Percentiles rank a stretch among this genome's conserved stretches.
Conservation (phyloP, 768 basidiomycete genomes). For the Tylopilus sp. region DNA sequence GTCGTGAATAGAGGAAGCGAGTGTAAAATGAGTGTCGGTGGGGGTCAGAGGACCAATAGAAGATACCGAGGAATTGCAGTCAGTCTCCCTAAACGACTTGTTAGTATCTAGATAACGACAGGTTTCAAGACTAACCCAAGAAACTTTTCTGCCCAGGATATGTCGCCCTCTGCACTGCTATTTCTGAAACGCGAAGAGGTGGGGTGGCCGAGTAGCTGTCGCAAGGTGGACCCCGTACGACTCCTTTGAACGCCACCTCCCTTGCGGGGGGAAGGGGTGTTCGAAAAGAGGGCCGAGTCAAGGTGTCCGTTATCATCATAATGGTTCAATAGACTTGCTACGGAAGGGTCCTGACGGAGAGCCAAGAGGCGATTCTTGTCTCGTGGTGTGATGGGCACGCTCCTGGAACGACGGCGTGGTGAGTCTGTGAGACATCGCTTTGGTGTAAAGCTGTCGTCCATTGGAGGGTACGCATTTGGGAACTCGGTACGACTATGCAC, state of each 20-base stretch:
- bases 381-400: conserved; percentile 38
- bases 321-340: conserved; percentile 66
- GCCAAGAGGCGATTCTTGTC: conserved; percentile 53
- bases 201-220: conserved; percentile 65
- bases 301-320: conserved; percentile 74
- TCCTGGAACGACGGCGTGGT: conserved; percentile 28
- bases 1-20: conserved; percentile 36
- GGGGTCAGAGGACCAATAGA: conserved; percentile 57
- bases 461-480: conserved; percentile 55
- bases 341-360: conserved; percentile 74
- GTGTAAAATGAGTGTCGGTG: conserved; percentile 36
- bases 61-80: conserved; percentile 39
- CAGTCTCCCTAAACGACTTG: conserved; percentile 39
- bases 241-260: conserved; percentile 51
- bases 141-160: conserved; percentile 81
- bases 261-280: conserved; percentile 39
- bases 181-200: conserved; percentile 27
- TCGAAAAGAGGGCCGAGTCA: conserved; percentile 60
- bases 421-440: conserved; percentile 28
- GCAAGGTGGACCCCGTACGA: conserved; percentile 68
- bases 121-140: conserved; percentile 47
- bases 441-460: conserved; percentile 27
- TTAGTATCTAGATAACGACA: conserved; percentile 9
- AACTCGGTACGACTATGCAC: conserved; percentile 63
- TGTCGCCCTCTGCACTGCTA: conserved; percentile 61